phyloP scores from a whole-genome alignment of 768 basidiomycete species.

The Tephrocybe sp. region DNA sequence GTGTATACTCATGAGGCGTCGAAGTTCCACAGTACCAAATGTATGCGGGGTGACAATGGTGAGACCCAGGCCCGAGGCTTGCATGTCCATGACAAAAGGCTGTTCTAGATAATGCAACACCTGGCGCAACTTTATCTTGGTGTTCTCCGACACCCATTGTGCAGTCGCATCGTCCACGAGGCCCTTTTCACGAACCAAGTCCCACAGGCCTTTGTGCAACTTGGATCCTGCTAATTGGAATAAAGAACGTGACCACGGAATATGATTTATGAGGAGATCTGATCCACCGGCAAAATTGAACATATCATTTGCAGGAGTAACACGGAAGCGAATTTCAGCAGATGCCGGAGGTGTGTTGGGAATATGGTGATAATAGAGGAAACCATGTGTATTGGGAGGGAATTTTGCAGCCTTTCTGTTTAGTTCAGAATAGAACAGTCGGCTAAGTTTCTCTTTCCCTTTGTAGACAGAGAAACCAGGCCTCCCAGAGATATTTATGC shows the following conservation, averaged over 20 bases:
- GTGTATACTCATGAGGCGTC: neutral
- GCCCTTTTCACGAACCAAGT: neutral
- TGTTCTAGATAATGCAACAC: neutral
- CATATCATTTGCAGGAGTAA: neutral
- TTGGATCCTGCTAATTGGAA: neutral
- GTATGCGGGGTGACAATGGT: neutral
- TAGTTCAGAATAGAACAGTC: neutral
- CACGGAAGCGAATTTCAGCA: constrained; percentile 2
- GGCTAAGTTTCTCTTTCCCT: neutral
- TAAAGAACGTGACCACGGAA: neutral
- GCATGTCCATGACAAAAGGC: neutral
- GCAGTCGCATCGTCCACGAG: neutral
- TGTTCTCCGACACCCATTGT: no score
- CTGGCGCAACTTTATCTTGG: no score
- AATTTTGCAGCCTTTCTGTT: neutral
- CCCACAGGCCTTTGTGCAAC: neutral
- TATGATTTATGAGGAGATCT: neutral
- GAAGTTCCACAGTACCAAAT: neutral
- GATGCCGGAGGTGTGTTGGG: neutral
- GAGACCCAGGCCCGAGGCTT: no score
- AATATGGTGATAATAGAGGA: constrained; percentile 1
- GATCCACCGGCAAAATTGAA: neutral
- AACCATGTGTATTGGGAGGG: constrained; percentile 1
- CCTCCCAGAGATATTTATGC: neutral
- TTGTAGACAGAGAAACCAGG: neutral